Percentiles rank a stretch among this genome's conserved stretches.
phyloP scores from a whole-genome alignment of 148 eudicot species.

The Euryodendron excelsum region DNA sequence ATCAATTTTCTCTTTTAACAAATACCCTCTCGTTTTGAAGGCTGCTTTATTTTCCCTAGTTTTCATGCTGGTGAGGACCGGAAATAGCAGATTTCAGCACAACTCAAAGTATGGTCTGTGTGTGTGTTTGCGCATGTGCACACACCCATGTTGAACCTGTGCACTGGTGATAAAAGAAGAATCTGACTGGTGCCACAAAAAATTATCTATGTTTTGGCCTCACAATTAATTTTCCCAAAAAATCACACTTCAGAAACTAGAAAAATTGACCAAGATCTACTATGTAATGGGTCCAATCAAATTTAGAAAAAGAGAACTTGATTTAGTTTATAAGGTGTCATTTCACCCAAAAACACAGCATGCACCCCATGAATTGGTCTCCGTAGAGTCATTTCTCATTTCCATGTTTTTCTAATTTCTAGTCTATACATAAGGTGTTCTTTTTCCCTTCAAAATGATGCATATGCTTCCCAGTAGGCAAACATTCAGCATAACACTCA shows the following conservation, averaged over 20 bases:
- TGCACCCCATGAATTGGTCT: not conserved
- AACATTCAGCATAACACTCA: not conserved
- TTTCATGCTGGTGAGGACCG: not conserved
- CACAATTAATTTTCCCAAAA: not conserved
- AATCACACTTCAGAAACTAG: not conserved
- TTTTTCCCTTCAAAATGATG: not conserved
- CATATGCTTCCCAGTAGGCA: not conserved
- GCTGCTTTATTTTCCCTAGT: not conserved
- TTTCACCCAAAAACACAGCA: not conserved
- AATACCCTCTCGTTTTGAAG: not conserved
- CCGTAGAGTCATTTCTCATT: not conserved
- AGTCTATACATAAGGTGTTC: too few species aligned
- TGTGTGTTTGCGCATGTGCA: not conserved
- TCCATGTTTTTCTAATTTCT: too few species aligned
- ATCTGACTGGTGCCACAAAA: not conserved
- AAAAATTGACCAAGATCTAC: not conserved
- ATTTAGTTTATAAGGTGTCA: not conserved
- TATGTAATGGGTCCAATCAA: not conserved
- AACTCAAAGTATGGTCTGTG: not conserved
- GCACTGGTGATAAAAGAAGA: not conserved
- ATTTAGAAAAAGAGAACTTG: not conserved
- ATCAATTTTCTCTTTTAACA: not conserved
- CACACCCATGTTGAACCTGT: not conserved
- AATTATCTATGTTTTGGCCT: not conserved
- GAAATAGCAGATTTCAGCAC: not conserved